Evolutionary conservation across 208 protist genomes (phyloP), one percentile per base, ranked within the genome.

Genomic region (Leptomonas seymouri): DNA sequence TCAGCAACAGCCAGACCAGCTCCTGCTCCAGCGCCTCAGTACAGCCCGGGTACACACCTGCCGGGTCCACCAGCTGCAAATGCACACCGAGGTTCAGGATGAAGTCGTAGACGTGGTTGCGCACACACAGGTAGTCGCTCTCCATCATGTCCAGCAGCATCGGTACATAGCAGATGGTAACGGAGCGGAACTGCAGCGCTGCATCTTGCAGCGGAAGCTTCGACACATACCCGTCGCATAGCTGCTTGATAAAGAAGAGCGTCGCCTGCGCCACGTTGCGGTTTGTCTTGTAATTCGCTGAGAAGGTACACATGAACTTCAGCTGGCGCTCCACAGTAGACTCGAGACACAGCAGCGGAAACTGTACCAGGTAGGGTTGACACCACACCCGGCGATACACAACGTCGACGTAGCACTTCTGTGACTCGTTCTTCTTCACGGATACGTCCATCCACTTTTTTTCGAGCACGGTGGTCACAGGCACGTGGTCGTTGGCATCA

Each of bases 91-190:
- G 76, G 46, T 86, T 94, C 14, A 95, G 46, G 3, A 97, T 48
- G 55, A 97, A 86, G 74, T 95, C 89, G 74, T 95, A 97, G 42
- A 97, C 92, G 68, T 97, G 88, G 50, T 85, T 85, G 62, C 87
- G 83, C 64, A 97, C 88, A 67, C 85, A 97, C 31, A 93, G 69
- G 68, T 97, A 97, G 57, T 93, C 88, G 68, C 84, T 93, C 62
- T 82, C 73, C 89, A 94, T 93, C 81, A 87, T 84, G 36, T 81
- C 74, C 36, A 94, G 85, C 36, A 95, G 71, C 60, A 81, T 89
- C 28, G 89, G 86, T 41, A 94, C 61, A 60, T 91, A 95, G 63
- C 85, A 93, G n/a, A 93, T 71, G 27, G 77, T 94, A 21, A 95
- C 86, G 12, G 81, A 78, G 48, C 92, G 87, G 58, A 97, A 90